Percentiles rank a stretch among this genome's conserved stretches.
Evolutionary conservation across 257 asterid species (phyloP).

Genomic region (Solanum microdontum): DNA sequence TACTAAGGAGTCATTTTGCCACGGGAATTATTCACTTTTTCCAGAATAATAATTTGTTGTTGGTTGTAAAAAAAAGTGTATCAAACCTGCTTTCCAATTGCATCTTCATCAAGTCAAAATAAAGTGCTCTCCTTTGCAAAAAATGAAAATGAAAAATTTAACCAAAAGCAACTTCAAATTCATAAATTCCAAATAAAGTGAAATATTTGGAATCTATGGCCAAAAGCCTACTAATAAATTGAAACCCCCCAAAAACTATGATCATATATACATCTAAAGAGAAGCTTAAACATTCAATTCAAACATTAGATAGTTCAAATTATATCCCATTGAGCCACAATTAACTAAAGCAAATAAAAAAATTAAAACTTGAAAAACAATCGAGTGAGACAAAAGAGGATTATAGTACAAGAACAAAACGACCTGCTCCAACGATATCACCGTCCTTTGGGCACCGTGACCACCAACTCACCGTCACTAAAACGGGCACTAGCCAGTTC

Average conservation of each 20-base stretch:
- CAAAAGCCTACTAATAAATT: background rate
- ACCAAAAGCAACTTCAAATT: no score
- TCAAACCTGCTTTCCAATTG: background rate
- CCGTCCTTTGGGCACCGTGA: slow-evolving; percentile 62
- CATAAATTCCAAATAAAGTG: no score
- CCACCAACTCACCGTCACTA: slow-evolving; percentile 58
- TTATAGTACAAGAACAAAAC: slow-evolving; percentile 56
- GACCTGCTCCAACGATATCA: slow-evolving; percentile 27
- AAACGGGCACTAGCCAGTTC: slow-evolving; percentile 53
- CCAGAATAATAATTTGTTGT: background rate
- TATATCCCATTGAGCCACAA: background rate
- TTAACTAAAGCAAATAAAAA: background rate
- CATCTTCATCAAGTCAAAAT: background rate
- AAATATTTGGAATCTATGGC: no score
- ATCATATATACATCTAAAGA: background rate
- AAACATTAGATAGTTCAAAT: background rate
- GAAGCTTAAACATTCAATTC: background rate
- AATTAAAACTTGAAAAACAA: background rate
- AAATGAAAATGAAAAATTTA: no score
- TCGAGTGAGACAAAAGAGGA: background rate
- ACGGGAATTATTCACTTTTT: background rate
- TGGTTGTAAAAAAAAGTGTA: background rate
- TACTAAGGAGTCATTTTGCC: background rate
- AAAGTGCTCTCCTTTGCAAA: background rate
- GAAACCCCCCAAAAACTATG: background rate